Conservation (phyloP, 495 filamentous ascomycete species). For the Penicillium tannophilum region DNA sequence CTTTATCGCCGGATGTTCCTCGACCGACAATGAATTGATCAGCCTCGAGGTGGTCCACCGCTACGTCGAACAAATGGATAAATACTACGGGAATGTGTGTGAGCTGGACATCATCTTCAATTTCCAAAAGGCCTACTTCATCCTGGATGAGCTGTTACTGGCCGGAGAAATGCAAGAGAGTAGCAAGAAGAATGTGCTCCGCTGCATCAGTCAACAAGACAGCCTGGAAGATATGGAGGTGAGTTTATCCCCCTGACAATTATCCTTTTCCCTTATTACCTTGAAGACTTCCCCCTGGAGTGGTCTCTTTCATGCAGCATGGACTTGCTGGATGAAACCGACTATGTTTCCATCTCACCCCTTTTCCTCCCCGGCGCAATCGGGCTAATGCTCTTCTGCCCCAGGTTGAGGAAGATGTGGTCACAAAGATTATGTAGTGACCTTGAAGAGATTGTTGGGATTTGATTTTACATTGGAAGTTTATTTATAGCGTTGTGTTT, state of each 20-base stretch:
- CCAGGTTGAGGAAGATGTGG: constrained; percentile 91
- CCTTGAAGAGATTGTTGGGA: constrained; percentile 1
- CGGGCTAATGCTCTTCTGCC: constrained; percentile 58
- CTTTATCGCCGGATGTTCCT: constrained; percentile 96
- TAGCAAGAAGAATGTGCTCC: constrained; percentile 96
- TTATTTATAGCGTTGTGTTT: constrained; percentile 15
- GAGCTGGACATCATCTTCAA: constrained; percentile 99
- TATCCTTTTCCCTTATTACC: constrained; percentile 5
- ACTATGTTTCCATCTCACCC: constrained; percentile 6
- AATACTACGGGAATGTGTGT: constrained; percentile 99
- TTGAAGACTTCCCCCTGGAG: neutral
- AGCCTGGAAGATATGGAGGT: constrained; percentile 98
- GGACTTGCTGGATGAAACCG: neutral
- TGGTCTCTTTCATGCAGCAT: neutral
- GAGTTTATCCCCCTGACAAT: constrained; percentile 44
- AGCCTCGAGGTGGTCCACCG: constrained; percentile 98
- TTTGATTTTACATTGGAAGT: constrained; percentile 18
- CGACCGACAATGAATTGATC: constrained; percentile 96
- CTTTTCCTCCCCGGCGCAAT: constrained; percentile 18
- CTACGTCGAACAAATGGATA: constrained; percentile 99
- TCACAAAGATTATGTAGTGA: constrained; percentile 91
- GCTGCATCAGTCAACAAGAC: constrained; percentile 93
- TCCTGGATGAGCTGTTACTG: constrained; percentile 92
- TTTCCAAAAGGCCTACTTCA: constrained; percentile 99
- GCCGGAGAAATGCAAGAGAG: constrained; percentile 98